phyloP scores from a whole-genome alignment of 2,329 filamentous ascomycete genomes.

The Talaromyces sp. region DNA sequence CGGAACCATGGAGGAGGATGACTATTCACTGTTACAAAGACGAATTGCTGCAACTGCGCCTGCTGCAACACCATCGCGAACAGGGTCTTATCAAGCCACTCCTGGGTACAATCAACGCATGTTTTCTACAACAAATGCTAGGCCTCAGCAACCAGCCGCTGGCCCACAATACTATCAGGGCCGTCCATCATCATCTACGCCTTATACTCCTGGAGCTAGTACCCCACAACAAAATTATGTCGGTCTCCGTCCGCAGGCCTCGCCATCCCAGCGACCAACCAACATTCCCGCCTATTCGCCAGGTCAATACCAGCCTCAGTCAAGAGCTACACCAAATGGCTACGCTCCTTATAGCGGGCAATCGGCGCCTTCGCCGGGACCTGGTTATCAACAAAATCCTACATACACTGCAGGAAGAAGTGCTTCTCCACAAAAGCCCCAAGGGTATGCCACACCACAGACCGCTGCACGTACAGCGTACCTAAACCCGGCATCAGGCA shows the following conservation, averaged over 20 bases:
- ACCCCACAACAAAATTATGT: slow-evolving; percentile 29
- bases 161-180: slow-evolving; percentile 21
- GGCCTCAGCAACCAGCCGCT: slow-evolving; percentile 35
- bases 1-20: slow-evolving; percentile 81
- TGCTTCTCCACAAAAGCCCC: slow-evolving; percentile 34
- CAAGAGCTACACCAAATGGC: slow-evolving; percentile 37
- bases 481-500: slow-evolving; percentile 30
- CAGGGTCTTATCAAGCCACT: slow-evolving; percentile 29
- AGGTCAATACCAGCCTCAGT: slow-evolving; percentile 41
- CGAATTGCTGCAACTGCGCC: slow-evolving; percentile 32
- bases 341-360: slow-evolving; percentile 31
- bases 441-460: slow-evolving; percentile 32
- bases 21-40: slow-evolving; percentile 55
- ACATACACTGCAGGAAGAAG: slow-evolving; percentile 27
- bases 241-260: slow-evolving; percentile 32
- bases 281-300: slow-evolving; percentile 37
- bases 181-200: slow-evolving; percentile 27
- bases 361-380: slow-evolving; percentile 28
- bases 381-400: slow-evolving; percentile 29
- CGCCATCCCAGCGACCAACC: slow-evolving; percentile 36
- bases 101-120: slow-evolving; percentile 36
- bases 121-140: slow-evolving; percentile 20
- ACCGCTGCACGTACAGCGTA: slow-evolving; percentile 31
- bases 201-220: slow-evolving; percentile 29
- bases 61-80: slow-evolving; percentile 32